Evolutionary conservation across 2,329 filamentous ascomycete genomes (phyloP).

Genomic region (Fusarium sp.): DNA sequence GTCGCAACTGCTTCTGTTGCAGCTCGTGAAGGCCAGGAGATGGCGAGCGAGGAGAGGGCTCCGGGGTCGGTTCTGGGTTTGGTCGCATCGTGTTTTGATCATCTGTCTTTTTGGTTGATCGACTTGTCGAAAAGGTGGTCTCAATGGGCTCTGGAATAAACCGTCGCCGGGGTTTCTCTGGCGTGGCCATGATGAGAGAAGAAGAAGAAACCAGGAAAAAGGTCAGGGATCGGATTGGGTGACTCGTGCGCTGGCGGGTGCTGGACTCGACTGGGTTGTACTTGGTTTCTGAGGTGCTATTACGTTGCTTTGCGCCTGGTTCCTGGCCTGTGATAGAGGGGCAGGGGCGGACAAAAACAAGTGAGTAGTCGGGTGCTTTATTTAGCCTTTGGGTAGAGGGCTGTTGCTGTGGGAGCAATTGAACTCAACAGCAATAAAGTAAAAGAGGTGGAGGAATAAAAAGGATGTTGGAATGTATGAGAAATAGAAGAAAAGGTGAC

Average conservation of each 20-base stretch:
- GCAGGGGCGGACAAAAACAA: constrained; percentile 43
- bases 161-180: constrained; percentile 62
- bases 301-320: constrained; percentile 27
- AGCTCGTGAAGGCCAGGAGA: constrained; percentile 57
- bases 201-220: constrained; percentile 46
- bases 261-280: constrained; percentile 28
- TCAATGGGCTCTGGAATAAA: constrained; percentile 79
- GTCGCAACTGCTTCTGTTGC: constrained; percentile 55
- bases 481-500: background rate
- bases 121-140: constrained; percentile 72
- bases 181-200: constrained; percentile 55
- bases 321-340: constrained; percentile 38
- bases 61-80: constrained; percentile 68
- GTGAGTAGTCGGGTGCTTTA: constrained; percentile 8
- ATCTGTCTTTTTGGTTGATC: constrained; percentile 54
- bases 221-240: constrained; percentile 20
- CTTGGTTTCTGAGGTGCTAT: constrained; percentile 22
- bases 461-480: background rate
- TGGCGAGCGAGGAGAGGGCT: constrained; percentile 63
- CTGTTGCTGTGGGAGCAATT: constrained; percentile 2
- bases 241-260: constrained; percentile 31
- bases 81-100: constrained; percentile 55
- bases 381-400: background rate
- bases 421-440: background rate
- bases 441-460: background rate